Percentiles rank a stretch among this genome's conserved stretches.
Conservation (phyloP, 2,329 filamentous ascomycete genomes). For the Fusarium sp. region DNA sequence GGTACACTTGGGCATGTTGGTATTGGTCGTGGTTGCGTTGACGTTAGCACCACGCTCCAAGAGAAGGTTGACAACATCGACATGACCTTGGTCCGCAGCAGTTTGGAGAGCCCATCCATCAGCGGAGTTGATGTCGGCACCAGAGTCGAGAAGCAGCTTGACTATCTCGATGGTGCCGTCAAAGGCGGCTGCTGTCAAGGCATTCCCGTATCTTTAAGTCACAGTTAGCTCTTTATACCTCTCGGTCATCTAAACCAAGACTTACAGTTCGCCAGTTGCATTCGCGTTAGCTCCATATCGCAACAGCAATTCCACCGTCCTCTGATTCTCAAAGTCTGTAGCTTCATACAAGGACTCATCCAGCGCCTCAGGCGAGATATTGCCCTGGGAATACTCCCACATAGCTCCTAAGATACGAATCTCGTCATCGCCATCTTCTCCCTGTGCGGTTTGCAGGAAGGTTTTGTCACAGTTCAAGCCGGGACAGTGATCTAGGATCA, state of each 20-base stretch:
- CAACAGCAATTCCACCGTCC: slow-evolving; percentile 50
- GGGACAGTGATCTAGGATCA: slow-evolving; percentile 47
- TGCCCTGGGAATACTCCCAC: slow-evolving; percentile 51
- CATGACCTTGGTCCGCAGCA: slow-evolving; percentile 49
- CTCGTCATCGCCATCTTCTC: slow-evolving; percentile 45
- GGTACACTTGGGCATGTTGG: slow-evolving; percentile 47
- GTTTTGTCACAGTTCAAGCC: slow-evolving; percentile 49
- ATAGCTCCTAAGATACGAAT: slow-evolving; percentile 49
- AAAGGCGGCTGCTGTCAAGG: slow-evolving; percentile 50
- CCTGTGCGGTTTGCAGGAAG: slow-evolving; percentile 48
- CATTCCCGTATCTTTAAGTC: slow-evolving; percentile 32
- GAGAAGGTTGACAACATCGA: slow-evolving; percentile 48
- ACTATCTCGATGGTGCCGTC: slow-evolving; percentile 48
- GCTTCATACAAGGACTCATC: slow-evolving; percentile 51
- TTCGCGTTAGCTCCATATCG: slow-evolving; percentile 50
- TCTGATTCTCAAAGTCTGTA: slow-evolving; percentile 51
- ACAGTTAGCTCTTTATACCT: background rate
- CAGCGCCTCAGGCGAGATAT: slow-evolving; percentile 46
- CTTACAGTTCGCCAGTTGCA: slow-evolving; percentile 51
- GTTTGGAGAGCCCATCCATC: slow-evolving; percentile 52
- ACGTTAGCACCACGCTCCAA: slow-evolving; percentile 49
- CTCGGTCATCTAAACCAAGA: fast-evolving
- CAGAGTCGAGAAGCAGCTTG: slow-evolving; percentile 46
- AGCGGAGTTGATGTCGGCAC: slow-evolving; percentile 48
- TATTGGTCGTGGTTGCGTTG: slow-evolving; percentile 43